These are phyloP conservation scores for Sugiyamaella castrensis DNA, from an alignment of 1,139 yeast genomes.

Conservation along the genomic window DNA sequence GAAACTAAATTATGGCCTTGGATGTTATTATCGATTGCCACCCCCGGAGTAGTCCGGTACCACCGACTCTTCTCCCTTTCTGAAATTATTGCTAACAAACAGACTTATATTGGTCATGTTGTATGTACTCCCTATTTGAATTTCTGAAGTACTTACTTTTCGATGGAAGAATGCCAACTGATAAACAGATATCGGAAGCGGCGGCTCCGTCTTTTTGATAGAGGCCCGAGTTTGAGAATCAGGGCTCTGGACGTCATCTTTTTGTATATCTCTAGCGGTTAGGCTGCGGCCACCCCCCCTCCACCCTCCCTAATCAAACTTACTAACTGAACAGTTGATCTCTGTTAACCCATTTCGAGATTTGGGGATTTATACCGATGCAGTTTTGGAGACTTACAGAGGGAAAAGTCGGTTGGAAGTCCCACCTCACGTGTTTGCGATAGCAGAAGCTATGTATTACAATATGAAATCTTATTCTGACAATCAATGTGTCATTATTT, in stretches of 20 bases:
- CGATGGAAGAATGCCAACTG: no score
- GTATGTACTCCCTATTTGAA: conserved; percentile 20
- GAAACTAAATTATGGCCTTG: background rate
- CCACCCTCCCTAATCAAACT: background rate
- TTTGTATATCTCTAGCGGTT: no score
- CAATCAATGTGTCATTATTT: conserved; percentile 95
- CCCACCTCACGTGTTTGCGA: conserved; percentile 98
- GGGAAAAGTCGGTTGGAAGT: conserved; percentile 91
- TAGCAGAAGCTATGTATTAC: conserved; percentile 96
- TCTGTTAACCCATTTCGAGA: conserved; percentile 97
- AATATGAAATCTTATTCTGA: conserved; percentile 92
- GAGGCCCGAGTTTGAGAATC: no score
- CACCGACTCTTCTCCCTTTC: background rate
- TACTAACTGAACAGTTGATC: conserved; percentile 48
- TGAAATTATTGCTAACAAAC: conserved; percentile 19
- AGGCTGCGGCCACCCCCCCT: no score
- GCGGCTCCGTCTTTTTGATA: no score
- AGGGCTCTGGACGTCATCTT: no score
- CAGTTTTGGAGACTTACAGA: conserved; percentile 68
- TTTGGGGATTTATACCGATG: conserved; percentile 87
- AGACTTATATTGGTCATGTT: conserved; percentile 42
- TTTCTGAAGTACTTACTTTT: no score
- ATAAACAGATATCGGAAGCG: no score
- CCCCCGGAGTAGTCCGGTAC: no score
- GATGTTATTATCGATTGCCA: background rate